Evolutionary conservation across 2,329 filamentous ascomycete species (phyloP), one percentile per base, ranked within the genome.

Genomic region (Seiridium unicorne): DNA sequence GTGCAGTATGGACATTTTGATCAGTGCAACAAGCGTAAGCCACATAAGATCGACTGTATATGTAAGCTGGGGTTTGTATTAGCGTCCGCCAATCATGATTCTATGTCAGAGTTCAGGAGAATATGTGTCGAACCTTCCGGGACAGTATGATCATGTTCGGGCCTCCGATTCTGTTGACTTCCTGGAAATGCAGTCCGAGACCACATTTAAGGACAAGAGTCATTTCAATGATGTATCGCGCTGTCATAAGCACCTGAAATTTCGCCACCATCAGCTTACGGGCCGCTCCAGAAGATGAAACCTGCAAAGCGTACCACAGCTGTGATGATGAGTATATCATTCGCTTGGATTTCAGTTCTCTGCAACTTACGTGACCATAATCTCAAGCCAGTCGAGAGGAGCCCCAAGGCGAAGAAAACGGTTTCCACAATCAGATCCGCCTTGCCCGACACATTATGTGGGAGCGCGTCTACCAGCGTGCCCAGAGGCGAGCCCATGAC

Each of bases 1-100:
- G 10, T 65, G 60, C 3, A 66, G 54, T 11, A 63, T 63, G 3
- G 64, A 66, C 32, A 61, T n/a, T 36, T 67, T 67, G 2, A 65
- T 51, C 13, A 63, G 40, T 10, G 60, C 48, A 1, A 66, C 49
- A 10, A 61, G 38, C 2, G 57, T 59, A 2, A 61, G 31, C 46
- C 51, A 65, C 18, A 62, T 38, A 26, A 64, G 36, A 51, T 65
- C 63, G 42, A 60, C 18, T 26, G 18, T 26, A 26, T 26, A 26
- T 26, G 18, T 26, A 26, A 26, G 18, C 18, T 26, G 18, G 18
- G 18, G 18, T 26, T 26, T 26, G 18, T 26, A 26, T 26, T 26
- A 26, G 18, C 18, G 18, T 26, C 18, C 18, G 18, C 18, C 18
- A 26, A 26, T 26, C 18, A 26, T 26, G 18, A 26, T 26, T 26